phyloP scores from a whole-genome alignment of 495 filamentous ascomycete species.

The Corynascus novoguineensis region DNA sequence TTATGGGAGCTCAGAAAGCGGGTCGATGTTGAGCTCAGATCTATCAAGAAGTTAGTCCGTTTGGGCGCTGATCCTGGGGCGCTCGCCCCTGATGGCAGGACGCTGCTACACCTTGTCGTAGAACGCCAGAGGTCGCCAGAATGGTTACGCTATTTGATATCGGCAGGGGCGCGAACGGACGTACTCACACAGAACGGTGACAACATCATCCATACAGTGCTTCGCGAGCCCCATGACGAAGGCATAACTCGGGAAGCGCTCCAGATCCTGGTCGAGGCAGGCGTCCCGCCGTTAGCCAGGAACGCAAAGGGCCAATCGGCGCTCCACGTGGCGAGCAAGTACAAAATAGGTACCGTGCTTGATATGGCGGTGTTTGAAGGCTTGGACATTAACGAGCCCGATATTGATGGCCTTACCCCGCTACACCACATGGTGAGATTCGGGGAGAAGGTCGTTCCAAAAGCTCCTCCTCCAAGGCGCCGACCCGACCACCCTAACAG shows the following conservation, averaged over 20 bases:
- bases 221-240: background rate
- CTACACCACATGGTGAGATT: background rate
- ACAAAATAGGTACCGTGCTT: background rate
- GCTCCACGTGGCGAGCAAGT: background rate
- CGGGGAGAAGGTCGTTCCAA: background rate
- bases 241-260: background rate
- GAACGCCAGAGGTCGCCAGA: background rate
- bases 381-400: background rate
- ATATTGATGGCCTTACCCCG: background rate
- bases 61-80: background rate
- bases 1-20: background rate
- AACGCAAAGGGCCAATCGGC: constrained; percentile 1
- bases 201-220: background rate
- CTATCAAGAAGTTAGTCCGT: background rate
- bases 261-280: background rate
- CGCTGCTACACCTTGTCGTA: background rate
- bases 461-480: background rate
- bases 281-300: background rate
- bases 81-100: background rate
- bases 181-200: background rate
- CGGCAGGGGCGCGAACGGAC: background rate
- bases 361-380: background rate
- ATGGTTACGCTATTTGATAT: background rate
- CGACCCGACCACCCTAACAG: background rate
- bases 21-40: background rate